Evolutionary conservation across 805 yeast genomes (phyloP), one percentile per base, ranked within the genome.

Genomic region (Candida sithepensis): DNA sequence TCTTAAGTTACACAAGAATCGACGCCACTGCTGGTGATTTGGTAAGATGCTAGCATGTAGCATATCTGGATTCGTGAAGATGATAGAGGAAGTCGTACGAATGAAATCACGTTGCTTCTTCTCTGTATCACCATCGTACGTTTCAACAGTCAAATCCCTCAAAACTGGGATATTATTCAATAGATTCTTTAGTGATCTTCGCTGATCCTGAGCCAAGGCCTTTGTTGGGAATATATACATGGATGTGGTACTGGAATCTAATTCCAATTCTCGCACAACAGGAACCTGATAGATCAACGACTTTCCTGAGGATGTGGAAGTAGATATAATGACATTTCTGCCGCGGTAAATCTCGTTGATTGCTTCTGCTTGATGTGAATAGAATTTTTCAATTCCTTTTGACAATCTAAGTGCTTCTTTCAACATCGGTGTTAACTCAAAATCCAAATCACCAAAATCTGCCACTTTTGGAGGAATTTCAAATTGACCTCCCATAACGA

Each of bases 131-230:
- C 99, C 99, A 67, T 94, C 99, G 60, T 81, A 91, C 0, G 97
- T 88, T 42, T 85, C 92, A 2, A 84, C 86, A 1, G 76, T 64
- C 1, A 83, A 68, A 16, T 71, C 70, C 3, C 64, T 58, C 2
- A 73, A 54, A 12, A 67, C 66, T 0, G 81, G 79, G 43, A 87
- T 74, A 33, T 67, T 67, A 5, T 73, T 66, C 39, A 85, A 66
- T 10, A 86, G 66, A 20, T 77, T 81, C 42, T 75, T 74, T 46
- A 94, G 68, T n/a, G 95, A 82, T 52, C 96, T 72, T 58, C 84
- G 84, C 65, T 94, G 99, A 70, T 94, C 99, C 61, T 94, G 99
- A 0, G 99, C 98, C 44, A 94, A 71, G 0, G 99, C 99, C 61
- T 94, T 94, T 0, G 99, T 94, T 2, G 99, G 99, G 58, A 94